Base-by-base conservation (phyloP, 805 yeast genomes). In the Pichia deserticola region DNA sequence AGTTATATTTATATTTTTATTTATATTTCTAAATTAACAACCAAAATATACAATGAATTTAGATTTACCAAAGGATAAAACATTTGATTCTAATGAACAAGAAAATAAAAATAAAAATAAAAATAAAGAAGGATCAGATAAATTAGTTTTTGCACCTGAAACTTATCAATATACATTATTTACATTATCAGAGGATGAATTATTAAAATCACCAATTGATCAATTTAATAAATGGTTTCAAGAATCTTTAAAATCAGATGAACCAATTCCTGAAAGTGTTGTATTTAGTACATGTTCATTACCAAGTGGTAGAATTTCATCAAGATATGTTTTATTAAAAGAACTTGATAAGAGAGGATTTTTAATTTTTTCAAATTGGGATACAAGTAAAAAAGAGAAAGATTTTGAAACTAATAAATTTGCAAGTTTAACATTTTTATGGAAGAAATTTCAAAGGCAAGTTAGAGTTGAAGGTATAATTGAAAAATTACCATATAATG, bases 291-390 rank as follows among this genome's bases (percentile, higher is more conserved):
- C 99, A 3, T 95, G 96, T 0, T 74, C 79, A 51, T 71, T 90
- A 53, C 97, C 97, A 8, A 76, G 86, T 3, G 99, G 99, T n/a
- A 72, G 95, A 52, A 88, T 93, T 1, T 84, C 95, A 0, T 81
- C 90, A 6, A 74, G 99, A 49, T 77, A 86, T 9, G 92, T 93
- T 3, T 74, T 93, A 48, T 79, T 93, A 67, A 93, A 93, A 62
- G 98, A 93, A 62, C 75, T 93, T 51, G 98, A 92, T 65, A 73
- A 77, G 46, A 74, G 77, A 42, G 99, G 97, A 5, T 86, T 92
- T 58, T 79, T 89, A 9, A 74, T 93, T 40, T 93, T 87, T 68
- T 88, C 97, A 49, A 93, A 93, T 67, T 90, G 97, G 95, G 88
- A 76, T 34, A 75, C 84, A 9, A 86, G 95, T 36, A 89, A 87